These are phyloP conservation scores for Alternaria sp. DNA, from an alignment of 2,329 filamentous ascomycete species.

Conservation along the genomic window DNA sequence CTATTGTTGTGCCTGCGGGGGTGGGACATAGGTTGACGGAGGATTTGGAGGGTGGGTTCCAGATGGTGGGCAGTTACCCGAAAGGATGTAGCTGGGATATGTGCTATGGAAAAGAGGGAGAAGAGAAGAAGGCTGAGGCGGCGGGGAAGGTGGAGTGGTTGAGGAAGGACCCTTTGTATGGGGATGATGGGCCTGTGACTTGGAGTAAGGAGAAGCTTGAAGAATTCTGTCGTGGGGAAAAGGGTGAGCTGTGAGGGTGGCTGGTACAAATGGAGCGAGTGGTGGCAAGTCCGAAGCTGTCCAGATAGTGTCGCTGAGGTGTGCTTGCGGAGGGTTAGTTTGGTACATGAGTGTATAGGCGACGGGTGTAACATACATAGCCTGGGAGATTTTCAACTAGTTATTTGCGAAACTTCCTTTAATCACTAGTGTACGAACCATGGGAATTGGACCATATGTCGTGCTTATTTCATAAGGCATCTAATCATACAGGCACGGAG, in stretches of 20 bases:
- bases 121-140: conserved; percentile 61
- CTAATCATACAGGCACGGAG: conserved; percentile 14
- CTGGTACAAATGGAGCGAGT: neutral
- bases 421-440: neutral
- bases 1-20: conserved; percentile 71
- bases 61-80: conserved; percentile 74
- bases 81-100: conserved; percentile 69
- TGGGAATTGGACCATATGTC: neutral
- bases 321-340: too few species aligned
- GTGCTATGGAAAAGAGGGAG: conserved; percentile 69
- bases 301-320: neutral
- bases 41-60: conserved; percentile 64
- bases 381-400: neutral
- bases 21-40: conserved; percentile 70
- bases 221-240: conserved; percentile 3
- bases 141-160: conserved; percentile 66
- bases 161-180: conserved; percentile 63
- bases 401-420: too few species aligned
- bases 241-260: conserved; percentile 11
- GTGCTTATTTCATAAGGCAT: conserved; percentile 5
- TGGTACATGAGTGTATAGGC: too few species aligned
- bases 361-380: neutral
- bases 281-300: neutral
- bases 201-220: conserved; percentile 36
- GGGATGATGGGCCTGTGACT: conserved; percentile 36